A percentile compares a stretch with the other conserved stretches of the same genome.
Evolutionary conservation across 495 filamentous ascomycete genomes (phyloP).

Genomic region (Jackrogersella minutella): DNA sequence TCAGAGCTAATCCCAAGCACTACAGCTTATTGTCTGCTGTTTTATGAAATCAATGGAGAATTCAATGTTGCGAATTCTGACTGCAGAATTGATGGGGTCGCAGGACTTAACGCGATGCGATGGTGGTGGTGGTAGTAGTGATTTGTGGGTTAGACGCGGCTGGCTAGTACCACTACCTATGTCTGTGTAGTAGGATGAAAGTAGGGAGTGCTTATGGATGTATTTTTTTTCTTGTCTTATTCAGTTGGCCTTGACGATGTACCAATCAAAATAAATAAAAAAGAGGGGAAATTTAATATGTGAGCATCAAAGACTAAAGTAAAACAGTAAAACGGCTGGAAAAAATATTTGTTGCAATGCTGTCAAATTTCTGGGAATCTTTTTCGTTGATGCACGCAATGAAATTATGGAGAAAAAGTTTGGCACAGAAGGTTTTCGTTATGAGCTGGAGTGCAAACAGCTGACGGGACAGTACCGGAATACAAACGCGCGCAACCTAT

Average conservation of each 20-base stretch:
- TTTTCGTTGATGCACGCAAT: constrained; percentile 25
- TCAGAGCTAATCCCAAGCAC: not conserved
- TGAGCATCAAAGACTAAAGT: too few relatives aligned
- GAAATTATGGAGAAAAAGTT: constrained; percentile 33
- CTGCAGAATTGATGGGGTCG: constrained; percentile 23
- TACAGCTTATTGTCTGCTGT: not conserved
- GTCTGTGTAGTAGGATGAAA: not conserved
- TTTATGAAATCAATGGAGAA: constrained; percentile 13
- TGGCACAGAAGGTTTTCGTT: constrained; percentile 10
- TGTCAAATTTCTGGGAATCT: constrained; percentile 6
- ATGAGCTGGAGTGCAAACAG: constrained; percentile 9
- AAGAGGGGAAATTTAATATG: not conserved
- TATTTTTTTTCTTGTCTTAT: constrained; percentile 11
- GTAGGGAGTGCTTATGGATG: not conserved
- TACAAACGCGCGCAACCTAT: too few relatives aligned
- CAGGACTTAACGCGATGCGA: constrained; percentile 37
- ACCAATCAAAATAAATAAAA: not conserved
- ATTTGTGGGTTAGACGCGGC: constrained; percentile 39
- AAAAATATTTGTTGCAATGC: constrained; percentile 3
- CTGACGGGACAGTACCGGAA: constrained; percentile 6
- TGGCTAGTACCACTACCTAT: constrained; percentile 15
- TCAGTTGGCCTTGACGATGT: not conserved
- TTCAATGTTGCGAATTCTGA: constrained; percentile 2
- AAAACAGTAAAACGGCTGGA: too few relatives aligned
- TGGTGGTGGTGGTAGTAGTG: constrained; percentile 22